Conservation (phyloP, 345 rosid species). For the Salix viminalis region DNA sequence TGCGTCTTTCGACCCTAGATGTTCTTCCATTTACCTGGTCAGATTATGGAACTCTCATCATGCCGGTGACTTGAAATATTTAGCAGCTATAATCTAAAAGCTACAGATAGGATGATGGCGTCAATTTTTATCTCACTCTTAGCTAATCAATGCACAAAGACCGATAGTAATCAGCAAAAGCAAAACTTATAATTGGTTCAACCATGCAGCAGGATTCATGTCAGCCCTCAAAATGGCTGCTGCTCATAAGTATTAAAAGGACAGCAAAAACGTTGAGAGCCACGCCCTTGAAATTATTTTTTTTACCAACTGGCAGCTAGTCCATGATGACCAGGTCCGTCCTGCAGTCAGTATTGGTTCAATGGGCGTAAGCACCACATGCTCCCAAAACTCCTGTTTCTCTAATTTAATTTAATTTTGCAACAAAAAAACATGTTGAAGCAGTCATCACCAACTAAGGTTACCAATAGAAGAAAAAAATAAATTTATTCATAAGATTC, state of each 20-base stretch:
- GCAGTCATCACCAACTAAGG: neutral
- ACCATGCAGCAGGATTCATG: neutral
- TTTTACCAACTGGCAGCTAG: neutral
- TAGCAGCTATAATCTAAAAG: neutral
- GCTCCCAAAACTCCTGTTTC: slow-evolving; percentile 1
- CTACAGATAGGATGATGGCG: neutral
- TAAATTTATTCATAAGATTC: neutral
- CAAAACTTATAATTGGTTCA: neutral
- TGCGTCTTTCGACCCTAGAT: neutral
- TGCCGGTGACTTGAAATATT: neutral
- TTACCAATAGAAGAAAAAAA: neutral
- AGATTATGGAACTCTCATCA: neutral
- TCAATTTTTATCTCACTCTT: neutral
- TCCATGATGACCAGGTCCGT: neutral
- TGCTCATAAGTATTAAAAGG: neutral
- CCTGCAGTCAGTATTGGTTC: neutral
- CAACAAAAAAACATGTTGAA: slow-evolving; percentile 7
- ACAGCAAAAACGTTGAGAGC: neutral
- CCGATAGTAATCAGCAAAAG: neutral
- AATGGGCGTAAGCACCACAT: neutral
- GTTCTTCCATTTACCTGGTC: neutral
- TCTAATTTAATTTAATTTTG: neutral
- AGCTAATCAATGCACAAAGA: neutral
- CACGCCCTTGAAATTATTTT: neutral
- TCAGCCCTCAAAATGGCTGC: neutral